Evolutionary conservation across 108 stramenopile species (phyloP), one percentile per base, ranked within the genome.

Genomic region (Pseudonitzschia pungens): DNA sequence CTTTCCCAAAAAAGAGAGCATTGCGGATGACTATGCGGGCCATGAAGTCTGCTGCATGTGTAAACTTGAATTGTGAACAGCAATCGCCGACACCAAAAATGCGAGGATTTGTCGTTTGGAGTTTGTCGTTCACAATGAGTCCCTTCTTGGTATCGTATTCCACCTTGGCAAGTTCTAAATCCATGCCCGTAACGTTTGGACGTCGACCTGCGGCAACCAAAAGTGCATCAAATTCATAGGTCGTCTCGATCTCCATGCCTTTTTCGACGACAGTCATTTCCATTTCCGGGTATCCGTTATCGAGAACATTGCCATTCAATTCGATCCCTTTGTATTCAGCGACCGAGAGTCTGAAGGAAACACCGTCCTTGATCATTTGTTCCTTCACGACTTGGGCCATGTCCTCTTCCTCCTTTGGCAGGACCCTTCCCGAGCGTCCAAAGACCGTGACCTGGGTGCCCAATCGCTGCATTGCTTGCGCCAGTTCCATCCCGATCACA

Each of bases 21-120:
- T 96, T 96, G 27, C 92, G 83, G 28, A 94, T 86, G 3, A 86
- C 96, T 9, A 89, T 77, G 22, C 92, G 83, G 9, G 93, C 96
- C 83, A 89, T 89, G 60, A 92, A 93, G 78, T 92, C 96, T 11
- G 92, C 91, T 24, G 88, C 91, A 69, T 96, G 96, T 28, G 96
- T 96, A 75, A 95, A 96, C 72, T 96, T 91, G 85, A 82, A 94
- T 51, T 80, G 64, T 16, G 77, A 83, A 57, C 83, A 80, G 74
- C 88, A 90, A 75, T 96, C 95, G 22, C 96, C 96, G 29, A 87
- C 90, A 2, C 91, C 88, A 59, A 81, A 97, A 40, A 97, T 56
- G 45, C 76, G 58, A 43, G 82, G 56, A 53, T 87, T 85, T 29
- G 89, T 84, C 4, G 94, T 93, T 73, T 90, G 85, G 2, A 91